These are phyloP conservation scores for Paraurostyla sp. DNA, from an alignment of 73 alveolate genomes.

Conservation along the genomic window DNA sequence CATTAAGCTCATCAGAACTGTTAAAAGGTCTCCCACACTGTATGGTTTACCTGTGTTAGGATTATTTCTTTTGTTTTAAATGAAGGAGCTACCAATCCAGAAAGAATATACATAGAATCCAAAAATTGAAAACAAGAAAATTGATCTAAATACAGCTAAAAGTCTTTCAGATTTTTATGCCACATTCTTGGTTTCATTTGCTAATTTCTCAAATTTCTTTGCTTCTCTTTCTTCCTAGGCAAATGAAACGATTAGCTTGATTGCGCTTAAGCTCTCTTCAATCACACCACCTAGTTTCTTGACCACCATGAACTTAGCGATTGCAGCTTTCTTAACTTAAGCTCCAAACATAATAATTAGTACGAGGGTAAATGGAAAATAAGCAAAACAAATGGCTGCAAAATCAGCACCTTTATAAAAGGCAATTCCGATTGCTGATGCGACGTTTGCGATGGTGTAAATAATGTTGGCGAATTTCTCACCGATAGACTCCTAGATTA, in stretches of 20 bases:
- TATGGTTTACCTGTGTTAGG: neutral
- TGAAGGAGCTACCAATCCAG: too few species aligned
- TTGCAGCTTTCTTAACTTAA: neutral
- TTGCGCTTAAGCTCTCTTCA: conserved; percentile 54
- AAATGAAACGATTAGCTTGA: conserved; percentile 28
- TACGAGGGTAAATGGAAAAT: neutral
- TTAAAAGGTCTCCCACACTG: conserved; percentile 3
- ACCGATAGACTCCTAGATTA: neutral
- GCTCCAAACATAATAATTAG: neutral
- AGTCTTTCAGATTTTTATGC: too few species aligned
- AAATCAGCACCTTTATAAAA: neutral
- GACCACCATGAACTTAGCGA: neutral
- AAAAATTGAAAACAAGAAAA: too few species aligned
- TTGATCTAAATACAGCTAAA: conserved; percentile 8
- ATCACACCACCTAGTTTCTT: conserved; percentile 43
- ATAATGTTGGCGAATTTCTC: conserved; percentile 2
- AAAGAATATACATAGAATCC: conserved; percentile 3
- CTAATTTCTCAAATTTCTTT: conserved; percentile 46
- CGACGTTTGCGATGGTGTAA: neutral
- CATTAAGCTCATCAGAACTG: conserved; percentile 12
- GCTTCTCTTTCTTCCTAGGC: conserved; percentile 53
- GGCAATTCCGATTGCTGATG: neutral
- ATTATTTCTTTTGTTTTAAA: neutral
- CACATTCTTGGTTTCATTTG: neutral
- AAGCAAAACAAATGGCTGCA: neutral